Conservation (phyloP, 2,329 filamentous ascomycete species). For the Ilyonectria destructans region DNA sequence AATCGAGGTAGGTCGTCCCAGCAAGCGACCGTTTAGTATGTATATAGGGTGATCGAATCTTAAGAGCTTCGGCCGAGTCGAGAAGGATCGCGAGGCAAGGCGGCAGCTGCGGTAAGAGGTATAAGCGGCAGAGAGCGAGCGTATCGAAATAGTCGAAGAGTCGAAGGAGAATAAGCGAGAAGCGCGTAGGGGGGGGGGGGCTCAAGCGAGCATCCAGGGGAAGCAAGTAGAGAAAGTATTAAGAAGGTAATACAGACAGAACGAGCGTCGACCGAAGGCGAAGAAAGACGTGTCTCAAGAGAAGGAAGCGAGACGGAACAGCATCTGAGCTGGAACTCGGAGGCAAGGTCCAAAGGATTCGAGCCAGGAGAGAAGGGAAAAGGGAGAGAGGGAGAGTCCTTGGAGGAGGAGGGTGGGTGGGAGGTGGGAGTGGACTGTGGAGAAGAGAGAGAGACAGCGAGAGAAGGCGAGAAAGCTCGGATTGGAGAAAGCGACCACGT, state of each 20-base stretch:
- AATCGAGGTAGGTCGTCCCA: slow-evolving; percentile 44
- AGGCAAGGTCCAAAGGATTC: slow-evolving; percentile 49
- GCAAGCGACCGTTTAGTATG: slow-evolving; percentile 43
- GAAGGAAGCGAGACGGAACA: slow-evolving; percentile 47
- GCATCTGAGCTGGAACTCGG: slow-evolving; percentile 51
- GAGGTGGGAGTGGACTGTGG: slow-evolving; percentile 46
- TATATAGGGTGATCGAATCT: slow-evolving; percentile 49
- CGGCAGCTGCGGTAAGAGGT: slow-evolving; percentile 41
- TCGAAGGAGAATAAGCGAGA: slow-evolving; percentile 49
- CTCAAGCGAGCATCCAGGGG: slow-evolving; percentile 37
- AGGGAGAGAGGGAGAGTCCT: slow-evolving; percentile 34
- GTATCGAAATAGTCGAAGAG: slow-evolving; percentile 44
- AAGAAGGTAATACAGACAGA: slow-evolving; percentile 51
- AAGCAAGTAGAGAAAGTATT: slow-evolving; percentile 52
- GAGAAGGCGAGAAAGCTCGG: slow-evolving; percentile 44
- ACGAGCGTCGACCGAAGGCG: slow-evolving; percentile 53
- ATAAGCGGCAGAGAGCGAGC: slow-evolving; percentile 45
- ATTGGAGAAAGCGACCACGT: slow-evolving; percentile 35
- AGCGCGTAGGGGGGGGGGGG: slow-evolving; percentile 39
- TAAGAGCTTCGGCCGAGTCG: slow-evolving; percentile 46
- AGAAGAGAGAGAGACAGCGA: slow-evolving; percentile 43
- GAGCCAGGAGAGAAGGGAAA: slow-evolving; percentile 38
- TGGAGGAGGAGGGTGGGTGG: slow-evolving; percentile 41
- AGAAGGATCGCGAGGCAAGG: slow-evolving; percentile 36
- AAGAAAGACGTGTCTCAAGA: slow-evolving; percentile 50